Conservation (phyloP, 2,329 filamentous ascomycete species). For the Neofusicoccum parvum region DNA sequence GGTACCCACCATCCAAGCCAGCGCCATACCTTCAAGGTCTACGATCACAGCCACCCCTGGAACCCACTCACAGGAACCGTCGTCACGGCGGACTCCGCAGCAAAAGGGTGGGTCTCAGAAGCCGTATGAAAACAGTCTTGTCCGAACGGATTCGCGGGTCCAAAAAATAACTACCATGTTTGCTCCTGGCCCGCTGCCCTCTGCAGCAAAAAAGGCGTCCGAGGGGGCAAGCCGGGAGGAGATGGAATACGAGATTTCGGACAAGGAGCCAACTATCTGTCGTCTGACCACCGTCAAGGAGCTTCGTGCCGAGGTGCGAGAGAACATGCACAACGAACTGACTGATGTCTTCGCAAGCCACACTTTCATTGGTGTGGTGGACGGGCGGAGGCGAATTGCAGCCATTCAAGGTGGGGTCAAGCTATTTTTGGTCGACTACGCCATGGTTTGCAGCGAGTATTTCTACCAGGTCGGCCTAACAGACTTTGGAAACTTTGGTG, state of each 20-base stretch:
- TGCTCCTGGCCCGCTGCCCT: constrained; percentile 51
- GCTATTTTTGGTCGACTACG: constrained; percentile 91
- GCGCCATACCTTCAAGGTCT: constrained; percentile 18
- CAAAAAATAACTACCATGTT: constrained; percentile 98
- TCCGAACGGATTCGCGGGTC: constrained; percentile 83
- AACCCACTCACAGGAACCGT: neutral
- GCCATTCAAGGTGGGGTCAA: constrained; percentile 92
- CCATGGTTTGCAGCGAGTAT: constrained; percentile 79
- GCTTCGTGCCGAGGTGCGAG: constrained; percentile 77
- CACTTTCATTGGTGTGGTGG: constrained; percentile 91
- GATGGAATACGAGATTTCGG: constrained; percentile 70
- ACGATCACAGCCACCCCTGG: constrained; percentile 29
- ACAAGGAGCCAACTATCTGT: constrained; percentile 70
- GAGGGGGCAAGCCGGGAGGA: constrained; percentile 44
- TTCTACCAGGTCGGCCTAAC: constrained; percentile 95
- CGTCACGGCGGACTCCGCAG: constrained; percentile 20
- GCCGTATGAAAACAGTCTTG: constrained; percentile 81
- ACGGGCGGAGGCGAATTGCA: constrained; percentile 82
- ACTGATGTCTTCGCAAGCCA: constrained; percentile 86
- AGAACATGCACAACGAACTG: constrained; percentile 79
- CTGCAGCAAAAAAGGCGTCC: constrained; percentile 40
- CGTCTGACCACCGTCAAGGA: constrained; percentile 83
- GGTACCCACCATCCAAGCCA: constrained; percentile 43
- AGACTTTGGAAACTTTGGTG: constrained; percentile 93
- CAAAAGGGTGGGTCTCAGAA: constrained; percentile 43